A percentile compares a stretch with the other conserved stretches of the same genome.
phyloP scores from a whole-genome alignment of 441 rosid species.

The Euphorbia corollata region DNA sequence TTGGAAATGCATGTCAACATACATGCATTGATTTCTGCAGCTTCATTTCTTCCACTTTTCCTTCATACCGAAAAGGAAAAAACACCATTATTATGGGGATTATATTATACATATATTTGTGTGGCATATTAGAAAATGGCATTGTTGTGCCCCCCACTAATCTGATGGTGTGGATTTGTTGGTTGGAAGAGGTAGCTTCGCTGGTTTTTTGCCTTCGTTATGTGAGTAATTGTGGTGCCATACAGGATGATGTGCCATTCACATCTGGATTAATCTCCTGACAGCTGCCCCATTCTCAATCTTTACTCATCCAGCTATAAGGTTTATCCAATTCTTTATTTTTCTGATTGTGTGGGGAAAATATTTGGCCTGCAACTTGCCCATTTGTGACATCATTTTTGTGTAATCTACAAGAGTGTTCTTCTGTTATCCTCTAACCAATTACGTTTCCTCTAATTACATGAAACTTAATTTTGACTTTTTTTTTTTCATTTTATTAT shows the following conservation, averaged over 20 bases:
- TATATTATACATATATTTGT: not conserved
- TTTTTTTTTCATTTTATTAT: constrained; percentile 7
- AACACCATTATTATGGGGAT: not conserved
- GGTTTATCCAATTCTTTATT: constrained; percentile 50
- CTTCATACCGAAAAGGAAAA: too few relatives aligned
- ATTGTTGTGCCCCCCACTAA: constrained; percentile 14
- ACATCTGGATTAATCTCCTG: constrained; percentile 50
- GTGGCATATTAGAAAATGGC: constrained; percentile 6
- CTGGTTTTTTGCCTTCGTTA: constrained; percentile 42
- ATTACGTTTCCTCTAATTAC: constrained; percentile 3
- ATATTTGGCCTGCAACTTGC: constrained; percentile 16
- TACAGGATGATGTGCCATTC: constrained; percentile 48
- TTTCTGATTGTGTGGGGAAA: constrained; percentile 24
- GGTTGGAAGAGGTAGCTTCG: constrained; percentile 39
- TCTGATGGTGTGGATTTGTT: constrained; percentile 15
- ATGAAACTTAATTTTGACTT: constrained; percentile 5
- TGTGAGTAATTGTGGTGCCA: constrained; percentile 65
- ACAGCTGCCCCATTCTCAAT: constrained; percentile 45
- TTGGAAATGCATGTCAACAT: too few relatives aligned
- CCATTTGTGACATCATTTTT: constrained; percentile 15
- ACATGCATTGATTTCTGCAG: too few relatives aligned
- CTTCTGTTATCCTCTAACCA: constrained; percentile 3
- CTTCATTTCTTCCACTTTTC: too few relatives aligned
- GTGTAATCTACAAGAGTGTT: constrained; percentile 15
- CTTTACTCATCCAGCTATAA: constrained; percentile 51